Evolutionary conservation across 768 basidiomycete genomes (phyloP).

Genomic region (Naganishia kalamii): DNA sequence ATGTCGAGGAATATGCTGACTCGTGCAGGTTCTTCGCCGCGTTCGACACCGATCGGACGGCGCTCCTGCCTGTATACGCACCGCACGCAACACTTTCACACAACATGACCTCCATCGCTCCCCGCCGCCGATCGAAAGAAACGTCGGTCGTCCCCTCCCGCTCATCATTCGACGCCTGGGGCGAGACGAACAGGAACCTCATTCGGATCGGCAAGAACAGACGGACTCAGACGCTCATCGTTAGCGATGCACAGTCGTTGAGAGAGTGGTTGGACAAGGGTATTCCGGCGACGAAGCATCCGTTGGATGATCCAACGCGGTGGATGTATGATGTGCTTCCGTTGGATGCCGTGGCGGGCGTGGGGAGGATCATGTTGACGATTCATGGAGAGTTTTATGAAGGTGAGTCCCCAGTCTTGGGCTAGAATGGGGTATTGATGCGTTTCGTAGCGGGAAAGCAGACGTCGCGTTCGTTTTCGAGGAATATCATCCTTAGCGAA

Average conservation of each 20-base stretch:
- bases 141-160: background rate
- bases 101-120: constrained; percentile 75
- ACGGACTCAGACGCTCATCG: constrained; percentile 57
- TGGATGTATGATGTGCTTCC: constrained; percentile 83
- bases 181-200: constrained; percentile 30
- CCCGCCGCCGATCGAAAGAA: constrained; percentile 56
- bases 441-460: constrained; percentile 47
- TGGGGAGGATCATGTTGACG: constrained; percentile 56
- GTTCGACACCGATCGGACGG: constrained; percentile 69
- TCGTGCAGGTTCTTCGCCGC: constrained; percentile 70
- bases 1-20: background rate
- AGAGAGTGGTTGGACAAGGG: constrained; percentile 55
- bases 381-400: constrained; percentile 89
- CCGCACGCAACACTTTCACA: constrained; percentile 85
- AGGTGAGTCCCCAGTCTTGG: constrained; percentile 52
- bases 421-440: background rate
- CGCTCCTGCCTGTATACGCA: constrained; percentile 68
- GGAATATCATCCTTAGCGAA: constrained; percentile 78
- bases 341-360: constrained; percentile 46
- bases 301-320: constrained; percentile 68
- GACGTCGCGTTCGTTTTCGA: constrained; percentile 78
- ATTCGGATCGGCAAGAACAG: constrained; percentile 12
- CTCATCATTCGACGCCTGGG: constrained; percentile 40
- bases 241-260: constrained; percentile 56
- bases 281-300: constrained; percentile 75